Base-by-base conservation (phyloP, 1,284 basidiomycete genomes). In the Polyporus tsugae region DNA sequence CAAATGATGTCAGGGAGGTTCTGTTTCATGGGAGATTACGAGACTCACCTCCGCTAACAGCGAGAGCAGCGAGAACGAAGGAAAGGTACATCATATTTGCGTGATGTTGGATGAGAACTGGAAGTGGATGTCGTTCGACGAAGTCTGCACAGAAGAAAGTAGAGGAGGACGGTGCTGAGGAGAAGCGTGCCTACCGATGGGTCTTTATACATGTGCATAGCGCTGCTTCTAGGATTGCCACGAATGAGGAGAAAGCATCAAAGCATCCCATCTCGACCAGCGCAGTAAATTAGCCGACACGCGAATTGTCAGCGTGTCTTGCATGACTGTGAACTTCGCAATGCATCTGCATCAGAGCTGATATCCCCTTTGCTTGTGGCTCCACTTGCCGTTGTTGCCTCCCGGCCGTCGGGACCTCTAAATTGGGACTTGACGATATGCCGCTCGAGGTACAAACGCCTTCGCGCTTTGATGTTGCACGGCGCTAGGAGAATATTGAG, bases 31-130 rank as follows among this genome's bases (percentile, higher is more conserved):
- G 29, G 15, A 2, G 13, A 55, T 6, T 35, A 25, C 15, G 15
- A 17, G 29, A 55, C 52, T 55, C 52, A 55, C 52, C 52, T 19
- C 52, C 13, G 33, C 13, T 55, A 15, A 55, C 15, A 9, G 33
- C 29, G 29, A 55, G 52, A 15, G 52, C 52, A 29, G 52, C 52
- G 29, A 55, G 52, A 35, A 55, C 52, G 52, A 55, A 55, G 29
- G 17, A 13, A 29, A 55, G 25, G 52, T 33, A 35, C 52, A 55
- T 19, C 29, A 55, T 55, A 3, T 55, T 33, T 6, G 15, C 13
- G 52, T 55, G 6, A 0, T 17, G 29, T 17, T 35, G 13, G 6
- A 29, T 55, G 25, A 17, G 25, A 33, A 49, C 13, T 55, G 15
- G 33, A 55, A 55, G 29, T 19, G 52, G 33, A 35, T 55, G 52